Evolutionary conservation across 176 grass and related monocot genomes (phyloP), one percentile per base, ranked within the genome.

Genomic region (Carex littledalei): DNA sequence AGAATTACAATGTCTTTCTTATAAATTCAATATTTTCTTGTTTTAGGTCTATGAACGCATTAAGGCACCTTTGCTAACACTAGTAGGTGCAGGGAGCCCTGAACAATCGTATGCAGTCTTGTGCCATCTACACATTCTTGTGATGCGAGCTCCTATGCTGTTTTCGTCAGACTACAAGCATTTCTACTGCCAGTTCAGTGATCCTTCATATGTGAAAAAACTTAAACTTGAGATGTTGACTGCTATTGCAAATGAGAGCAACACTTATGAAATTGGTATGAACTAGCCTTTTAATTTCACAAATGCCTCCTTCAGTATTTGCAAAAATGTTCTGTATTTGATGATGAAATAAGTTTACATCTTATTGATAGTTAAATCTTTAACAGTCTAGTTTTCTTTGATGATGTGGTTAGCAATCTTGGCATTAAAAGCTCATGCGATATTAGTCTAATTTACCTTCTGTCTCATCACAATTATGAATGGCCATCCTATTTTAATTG

Each of bases 141-240:
- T 99, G 76, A 94, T 96, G 90, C 91, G 96, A 77, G 97, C 97
- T 67, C 93, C 97, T 12, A 99, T 99, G 90, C 78, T 99, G 82
- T 99, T 99, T 91, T 99, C 93, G 12, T 92, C 97, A 0, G 93
- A 99, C 81, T 99, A 99, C 81, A 99, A 99, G 92, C 92, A 92
- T 88, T 99, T 99, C 78, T 99, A 99, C 87, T 99, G 97, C 87
- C 97, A 99, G 47, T 99, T 89, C 78, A 99, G 97, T 86, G 97
- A 99, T 52, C 97, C 93, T 68, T 99, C 93, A 34, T 96, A 95
- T 90, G 91, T 99, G 70, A 99, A 99, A 88, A 99, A 99, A 84
- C 89, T 99, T 41, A 99, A 99, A 90, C 97, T 99, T 85, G 97
- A 99, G 63, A 99, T 99, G 97, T 79, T 99, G 85, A 99, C 97